phyloP scores from a whole-genome alignment of 805 yeast species.

The Blastobotrys americana region DNA sequence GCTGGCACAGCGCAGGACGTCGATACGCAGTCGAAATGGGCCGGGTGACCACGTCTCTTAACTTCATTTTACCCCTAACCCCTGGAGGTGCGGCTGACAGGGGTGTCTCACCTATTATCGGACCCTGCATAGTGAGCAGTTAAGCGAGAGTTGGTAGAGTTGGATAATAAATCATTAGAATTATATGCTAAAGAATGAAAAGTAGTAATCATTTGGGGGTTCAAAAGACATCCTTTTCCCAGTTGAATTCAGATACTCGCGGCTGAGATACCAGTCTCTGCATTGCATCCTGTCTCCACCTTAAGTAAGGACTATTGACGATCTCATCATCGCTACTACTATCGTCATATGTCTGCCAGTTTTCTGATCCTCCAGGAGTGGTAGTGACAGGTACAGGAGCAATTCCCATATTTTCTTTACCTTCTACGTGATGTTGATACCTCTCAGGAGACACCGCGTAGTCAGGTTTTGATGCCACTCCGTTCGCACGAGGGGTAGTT shows the following conservation, averaged over 20 bases:
- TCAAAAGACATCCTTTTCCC: conserved; percentile 25
- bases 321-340: conserved; percentile 18
- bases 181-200: not conserved
- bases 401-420: not conserved
- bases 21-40: too few relatives aligned
- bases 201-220: not conserved
- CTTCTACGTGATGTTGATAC: not conserved
- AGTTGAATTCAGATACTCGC: conserved; percentile 22
- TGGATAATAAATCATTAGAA: too few relatives aligned
- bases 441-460: not conserved
- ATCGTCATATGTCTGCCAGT: conserved; percentile 18
- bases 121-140: too few relatives aligned
- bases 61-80: too few relatives aligned
- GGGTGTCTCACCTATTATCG: too few relatives aligned
- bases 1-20: too few relatives aligned
- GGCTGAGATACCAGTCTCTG: conserved; percentile 10
- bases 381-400: not conserved
- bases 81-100: too few relatives aligned
- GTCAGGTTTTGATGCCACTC: not conserved
- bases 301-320: conserved; percentile 8
- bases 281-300: conserved; percentile 16
- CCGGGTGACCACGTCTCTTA: too few relatives aligned
- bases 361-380: conserved; percentile 10
- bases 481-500: not conserved
- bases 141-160: too few relatives aligned